These are phyloP conservation scores for Lactifluus hygrophoroides DNA, from an alignment of 768 basidiomycete genomes.

Conservation along the genomic window DNA sequence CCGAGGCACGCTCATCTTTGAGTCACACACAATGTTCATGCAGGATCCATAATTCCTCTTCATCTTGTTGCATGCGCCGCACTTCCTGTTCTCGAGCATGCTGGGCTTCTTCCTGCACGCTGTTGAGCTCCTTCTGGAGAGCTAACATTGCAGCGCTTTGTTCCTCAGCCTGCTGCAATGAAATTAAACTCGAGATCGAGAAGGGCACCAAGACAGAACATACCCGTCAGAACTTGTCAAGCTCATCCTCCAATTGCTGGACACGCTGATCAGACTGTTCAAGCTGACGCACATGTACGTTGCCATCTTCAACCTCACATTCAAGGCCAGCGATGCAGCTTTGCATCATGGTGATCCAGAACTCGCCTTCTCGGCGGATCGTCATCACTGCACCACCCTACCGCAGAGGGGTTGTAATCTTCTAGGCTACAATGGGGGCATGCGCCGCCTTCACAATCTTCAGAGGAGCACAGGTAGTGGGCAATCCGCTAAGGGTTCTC, in stretches of 20 bases:
- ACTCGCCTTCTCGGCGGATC: conserved; percentile 81
- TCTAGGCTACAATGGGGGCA: conserved; percentile 27
- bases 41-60: conserved; percentile 61
- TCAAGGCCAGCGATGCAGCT: conserved; percentile 61
- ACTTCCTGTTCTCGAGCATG: conserved; percentile 52
- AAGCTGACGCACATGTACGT: conserved; percentile 43
- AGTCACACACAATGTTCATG: conserved; percentile 59
- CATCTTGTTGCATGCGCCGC: conserved; percentile 50
- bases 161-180: conserved; percentile 60
- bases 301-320: conserved; percentile 54
- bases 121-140: conserved; percentile 75
- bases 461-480: conserved; percentile 8
- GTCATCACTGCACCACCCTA: conserved; percentile 13
- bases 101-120: conserved; percentile 51
- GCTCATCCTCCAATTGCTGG: conserved; percentile 66
- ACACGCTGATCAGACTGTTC: conserved; percentile 52
- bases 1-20: conserved; percentile 48
- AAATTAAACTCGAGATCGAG: not conserved
- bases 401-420: conserved; percentile 30
- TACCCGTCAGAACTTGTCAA: conserved; percentile 61
- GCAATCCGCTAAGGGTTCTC: not conserved
- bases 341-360: conserved; percentile 89
- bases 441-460: conserved; percentile 7
- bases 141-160: conserved; percentile 55
- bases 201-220: conserved; percentile 19